Conservation (phyloP, 495 filamentous ascomycete species). For the Tuber magnatum region DNA sequence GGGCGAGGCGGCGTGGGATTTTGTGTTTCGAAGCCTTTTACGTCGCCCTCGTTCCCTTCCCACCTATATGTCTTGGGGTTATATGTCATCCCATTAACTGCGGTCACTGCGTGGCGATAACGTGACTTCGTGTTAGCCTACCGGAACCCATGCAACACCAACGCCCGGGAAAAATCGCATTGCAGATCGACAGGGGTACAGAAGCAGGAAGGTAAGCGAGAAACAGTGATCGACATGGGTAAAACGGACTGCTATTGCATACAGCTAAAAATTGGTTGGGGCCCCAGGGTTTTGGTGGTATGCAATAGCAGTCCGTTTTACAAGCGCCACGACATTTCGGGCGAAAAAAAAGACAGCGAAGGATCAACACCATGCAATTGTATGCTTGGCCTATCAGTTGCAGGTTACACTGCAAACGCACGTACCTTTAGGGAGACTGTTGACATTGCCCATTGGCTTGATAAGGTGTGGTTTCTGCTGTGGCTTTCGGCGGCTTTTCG, state of each 20-base stretch:
- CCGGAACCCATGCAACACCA: slow-evolving; percentile 17
- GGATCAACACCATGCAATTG: background rate
- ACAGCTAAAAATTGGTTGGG: too few relatives aligned
- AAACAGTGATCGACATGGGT: slow-evolving; percentile 30
- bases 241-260: too few relatives aligned
- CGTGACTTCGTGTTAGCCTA: slow-evolving; percentile 34
- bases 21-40: slow-evolving; percentile 64
- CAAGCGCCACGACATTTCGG: too few relatives aligned
- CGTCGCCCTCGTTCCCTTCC: slow-evolving; percentile 89
- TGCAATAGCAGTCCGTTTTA: too few relatives aligned
- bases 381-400: background rate
- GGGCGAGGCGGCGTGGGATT: slow-evolving; percentile 61
- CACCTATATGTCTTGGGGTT: slow-evolving; percentile 77
- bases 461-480: slow-evolving; percentile 64
- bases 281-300: too few relatives aligned
- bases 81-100: slow-evolving; percentile 89
- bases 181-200: slow-evolving; percentile 28
- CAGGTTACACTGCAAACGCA: slow-evolving; percentile 31
- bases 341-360: slow-evolving; percentile 1
- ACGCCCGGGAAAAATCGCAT: slow-evolving; percentile 21
- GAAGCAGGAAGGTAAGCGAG: slow-evolving; percentile 31
- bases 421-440: slow-evolving; percentile 62
- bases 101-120: slow-evolving; percentile 45
- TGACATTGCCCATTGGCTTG: slow-evolving; percentile 57
- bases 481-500: slow-evolving; percentile 48